A percentile compares a stretch with the other conserved stretches of the same genome.
Evolutionary conservation across 495 filamentous ascomycete species (phyloP).

Genomic region (Aspergillus heteromorphus): DNA sequence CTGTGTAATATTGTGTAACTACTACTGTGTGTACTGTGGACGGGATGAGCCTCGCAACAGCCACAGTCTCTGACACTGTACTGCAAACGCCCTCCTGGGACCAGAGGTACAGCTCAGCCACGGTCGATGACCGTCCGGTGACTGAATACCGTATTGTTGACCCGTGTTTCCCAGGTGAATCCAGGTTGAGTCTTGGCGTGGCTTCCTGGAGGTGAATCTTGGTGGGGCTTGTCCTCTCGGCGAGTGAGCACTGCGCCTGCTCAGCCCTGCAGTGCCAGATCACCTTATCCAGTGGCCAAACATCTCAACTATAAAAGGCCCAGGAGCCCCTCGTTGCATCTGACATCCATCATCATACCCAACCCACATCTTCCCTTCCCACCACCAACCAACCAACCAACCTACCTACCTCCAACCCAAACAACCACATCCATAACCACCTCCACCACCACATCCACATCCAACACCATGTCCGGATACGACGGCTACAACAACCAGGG

Average conservation of each 20-base stretch:
- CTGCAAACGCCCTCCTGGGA: not conserved
- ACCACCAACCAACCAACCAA: not conserved
- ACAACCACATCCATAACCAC: not conserved
- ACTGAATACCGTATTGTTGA: not conserved
- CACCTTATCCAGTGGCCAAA: constrained; percentile 16
- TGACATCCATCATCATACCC: constrained; percentile 16
- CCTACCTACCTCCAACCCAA: not conserved
- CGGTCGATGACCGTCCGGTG: not conserved
- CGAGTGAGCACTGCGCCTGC: constrained; percentile 2
- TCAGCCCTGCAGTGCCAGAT: constrained; percentile 16
- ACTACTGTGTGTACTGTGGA: too few species aligned
- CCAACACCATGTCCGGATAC: constrained; percentile 36
- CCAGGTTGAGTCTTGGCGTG: constrained; percentile 1
- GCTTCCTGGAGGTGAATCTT: not conserved
- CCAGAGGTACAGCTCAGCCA: not conserved
- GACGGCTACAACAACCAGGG: constrained; percentile 20
- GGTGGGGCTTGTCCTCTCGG: constrained; percentile 2
- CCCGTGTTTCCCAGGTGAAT: not conserved
- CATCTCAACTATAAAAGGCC: constrained; percentile 15
- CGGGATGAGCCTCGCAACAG: not conserved
- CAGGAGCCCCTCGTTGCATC: constrained; percentile 11
- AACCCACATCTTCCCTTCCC: not conserved
- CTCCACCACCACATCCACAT: not conserved
- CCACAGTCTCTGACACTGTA: not conserved
- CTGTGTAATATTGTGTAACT: too few species aligned